Base-by-base conservation (phyloP, 2,329 filamentous ascomycete genomes). In the Gremmenia infestans region DNA sequence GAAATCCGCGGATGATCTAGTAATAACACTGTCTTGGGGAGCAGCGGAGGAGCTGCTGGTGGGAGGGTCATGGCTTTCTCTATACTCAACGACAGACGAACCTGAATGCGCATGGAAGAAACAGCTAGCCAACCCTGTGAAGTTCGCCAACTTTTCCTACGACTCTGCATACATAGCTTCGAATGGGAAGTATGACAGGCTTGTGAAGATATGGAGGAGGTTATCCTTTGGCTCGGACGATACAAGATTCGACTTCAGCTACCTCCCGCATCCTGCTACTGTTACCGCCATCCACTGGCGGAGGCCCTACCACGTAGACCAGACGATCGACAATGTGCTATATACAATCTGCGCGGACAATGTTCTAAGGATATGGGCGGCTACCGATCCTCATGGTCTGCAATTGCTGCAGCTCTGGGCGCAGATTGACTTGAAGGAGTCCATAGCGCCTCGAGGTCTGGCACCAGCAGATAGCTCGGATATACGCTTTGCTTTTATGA, bases 201-300 rank as follows among this genome's bases (percentile, higher is more conserved):
- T 97, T 19, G 85, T 96, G 63, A 97, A 99, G 73, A 82, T 97
- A 65, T 99, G 95, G 94, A 84, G 91, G 60, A 82, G 93, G 52
- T 76, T 96, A 23, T 88, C 88, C 8, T 97, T 93, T 68, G 91
- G 91, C 14, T 81, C 84, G 0, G 87, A 91, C 56, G 88, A 95
- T 63, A 87, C 91, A 40, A 81, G 88, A 55, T 97, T 97, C 72
- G 93, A 97, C 66, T 86, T 96, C 65, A 86, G 86, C 28, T 97
- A 97, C 72, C 82, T 99, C 1, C 79, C 85, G n/a, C 94, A 99
- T 70, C 89, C 91, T 1, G 79, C 82, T 25, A 74, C 86, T 0
- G 85, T 99, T n/a, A 93, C 89, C 3, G 85, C 83, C 57, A 74
- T 96, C 57, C 86, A 93, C 69, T 99, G 95, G 95, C 86, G 90